phyloP scores from a whole-genome alignment of 768 basidiomycete genomes.

The Boletus tylopilopsis region DNA sequence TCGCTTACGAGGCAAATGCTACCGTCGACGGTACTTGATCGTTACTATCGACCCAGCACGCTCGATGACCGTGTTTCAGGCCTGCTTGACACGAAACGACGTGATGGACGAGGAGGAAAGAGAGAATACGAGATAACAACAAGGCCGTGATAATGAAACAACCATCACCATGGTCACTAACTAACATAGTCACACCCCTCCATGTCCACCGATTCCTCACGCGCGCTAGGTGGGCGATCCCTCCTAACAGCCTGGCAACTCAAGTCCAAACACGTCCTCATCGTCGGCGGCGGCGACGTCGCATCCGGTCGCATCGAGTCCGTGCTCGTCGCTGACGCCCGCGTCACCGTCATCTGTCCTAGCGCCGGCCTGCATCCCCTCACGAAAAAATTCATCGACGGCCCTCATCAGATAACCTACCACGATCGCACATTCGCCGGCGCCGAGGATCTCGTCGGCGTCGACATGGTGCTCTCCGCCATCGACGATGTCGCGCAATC shows the following conservation, averaged over 20 bases:
- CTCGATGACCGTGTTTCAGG: neutral
- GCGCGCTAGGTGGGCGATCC: slow-evolving; percentile 54
- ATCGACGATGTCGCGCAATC: slow-evolving; percentile 78
- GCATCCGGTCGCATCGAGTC: slow-evolving; percentile 86
- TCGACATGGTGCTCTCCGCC: slow-evolving; percentile 91
- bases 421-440: slow-evolving; percentile 65
- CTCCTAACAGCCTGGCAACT: slow-evolving; percentile 95
- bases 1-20: no score
- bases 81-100: neutral
- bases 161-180: no score
- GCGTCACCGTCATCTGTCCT: slow-evolving; percentile 77
- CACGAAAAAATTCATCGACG: slow-evolving; percentile 49
- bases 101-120: neutral
- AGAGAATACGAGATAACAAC: neutral
- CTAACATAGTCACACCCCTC: no score
- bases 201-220: slow-evolving; percentile 12
- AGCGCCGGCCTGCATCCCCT: slow-evolving; percentile 57
- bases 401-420: slow-evolving; percentile 53
- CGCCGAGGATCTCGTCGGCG: slow-evolving; percentile 60
- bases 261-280: slow-evolving; percentile 74
- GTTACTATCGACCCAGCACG: neutral
- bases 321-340: slow-evolving; percentile 76
- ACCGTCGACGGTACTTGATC: slow-evolving; percentile 7
- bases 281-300: slow-evolving; percentile 92
- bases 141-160: no score